Base-by-base conservation (phyloP, 2,329 filamentous ascomycete genomes). In the Dactylellina haptotyla region DNA sequence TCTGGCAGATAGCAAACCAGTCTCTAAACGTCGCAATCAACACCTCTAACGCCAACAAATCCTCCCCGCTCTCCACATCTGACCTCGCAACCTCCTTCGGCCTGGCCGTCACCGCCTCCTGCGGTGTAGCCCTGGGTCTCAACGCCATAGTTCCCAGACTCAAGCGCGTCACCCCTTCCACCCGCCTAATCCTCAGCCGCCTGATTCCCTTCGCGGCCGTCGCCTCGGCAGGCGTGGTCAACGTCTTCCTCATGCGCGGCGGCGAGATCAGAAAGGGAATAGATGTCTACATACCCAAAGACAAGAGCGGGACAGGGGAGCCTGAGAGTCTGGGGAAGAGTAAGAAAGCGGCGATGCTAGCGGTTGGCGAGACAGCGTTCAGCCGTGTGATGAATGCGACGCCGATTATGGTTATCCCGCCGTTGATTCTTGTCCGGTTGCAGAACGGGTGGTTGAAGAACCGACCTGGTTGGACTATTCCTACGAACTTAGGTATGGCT, bases 1-100 rank as follows among this genome's bases (percentile, higher is more conserved):
- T 90, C 76, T 99, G 95, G 95, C 95, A 99, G 83, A 88, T 97
- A 69, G 88, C 91, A 77, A 99, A 99, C 83, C 95, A 99, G 84
- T 97, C 93, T 10, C 89, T 99, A 78, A 99, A 99, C 81, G 95
- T 99, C 26, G 94, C 92, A 77, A 94, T 99, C 85, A 99, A 99
- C 86, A 93, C 88, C 80, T 91, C 94, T 80, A 99, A 99, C 81
- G 92, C 94, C 75, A 99, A 99, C 86, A 99, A 99, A 82, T 97
- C 93, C 39, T 93, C 92, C 2, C 92, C 94, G 0, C 86, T 98
- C 75, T 90, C 91, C 18, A 90, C 88, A 70, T 87, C 87, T 20
- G 91, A 92, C 77, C 89, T 99, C 75, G 87, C 89, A 75, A 89
- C 97, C 82, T 97, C 93, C 57, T 99, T 98, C 84, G 87, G 90